Evolutionary conservation across 805 yeast genomes (phyloP).

Genomic region (Saccharomyces jurei): DNA sequence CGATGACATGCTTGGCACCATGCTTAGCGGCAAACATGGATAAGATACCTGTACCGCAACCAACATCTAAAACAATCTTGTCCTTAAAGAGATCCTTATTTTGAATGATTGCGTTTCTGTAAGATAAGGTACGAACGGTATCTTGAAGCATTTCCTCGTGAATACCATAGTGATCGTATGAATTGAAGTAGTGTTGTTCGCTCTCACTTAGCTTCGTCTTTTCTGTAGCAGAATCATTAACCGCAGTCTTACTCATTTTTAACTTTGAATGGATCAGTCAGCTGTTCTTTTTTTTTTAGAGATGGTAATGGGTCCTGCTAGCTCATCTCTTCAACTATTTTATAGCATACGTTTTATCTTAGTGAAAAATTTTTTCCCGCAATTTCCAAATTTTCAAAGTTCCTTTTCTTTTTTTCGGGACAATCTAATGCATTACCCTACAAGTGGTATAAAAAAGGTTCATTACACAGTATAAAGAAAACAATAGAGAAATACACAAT

Average conservation of each 20-base stretch:
- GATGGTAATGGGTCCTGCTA: not conserved
- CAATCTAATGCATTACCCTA: not conserved
- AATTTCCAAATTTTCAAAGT: not conserved
- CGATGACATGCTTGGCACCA: slow-evolving; percentile 97
- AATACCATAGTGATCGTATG: slow-evolving; percentile 94
- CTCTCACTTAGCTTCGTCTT: slow-evolving; percentile 53
- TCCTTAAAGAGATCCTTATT: slow-evolving; percentile 85
- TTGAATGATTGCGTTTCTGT: slow-evolving; percentile 85
- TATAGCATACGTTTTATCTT: not conserved
- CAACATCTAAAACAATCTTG: slow-evolving; percentile 92
- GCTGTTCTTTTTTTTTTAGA: not conserved
- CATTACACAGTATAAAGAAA: not conserved
- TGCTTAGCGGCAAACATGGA: slow-evolving; percentile 97
- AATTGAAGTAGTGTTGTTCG: slow-evolving; percentile 90
- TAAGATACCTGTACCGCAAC: slow-evolving; percentile 96
- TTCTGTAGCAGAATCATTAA: slow-evolving; percentile 52
- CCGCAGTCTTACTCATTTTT: slow-evolving; percentile 22
- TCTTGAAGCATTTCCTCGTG: slow-evolving; percentile 99
- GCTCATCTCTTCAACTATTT: slow-evolving; percentile 1
- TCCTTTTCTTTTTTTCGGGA: not conserved
- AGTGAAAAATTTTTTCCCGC: slow-evolving; percentile 3
- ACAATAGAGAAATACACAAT: not conserved
- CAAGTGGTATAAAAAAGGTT: not conserved
- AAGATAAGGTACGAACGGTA: slow-evolving; percentile 81
- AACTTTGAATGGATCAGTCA: not conserved